A percentile compares a stretch with the other conserved stretches of the same genome.
Evolutionary conservation across 208 protist species (phyloP).

Genomic region (Acanthamoeba healyi): DNA sequence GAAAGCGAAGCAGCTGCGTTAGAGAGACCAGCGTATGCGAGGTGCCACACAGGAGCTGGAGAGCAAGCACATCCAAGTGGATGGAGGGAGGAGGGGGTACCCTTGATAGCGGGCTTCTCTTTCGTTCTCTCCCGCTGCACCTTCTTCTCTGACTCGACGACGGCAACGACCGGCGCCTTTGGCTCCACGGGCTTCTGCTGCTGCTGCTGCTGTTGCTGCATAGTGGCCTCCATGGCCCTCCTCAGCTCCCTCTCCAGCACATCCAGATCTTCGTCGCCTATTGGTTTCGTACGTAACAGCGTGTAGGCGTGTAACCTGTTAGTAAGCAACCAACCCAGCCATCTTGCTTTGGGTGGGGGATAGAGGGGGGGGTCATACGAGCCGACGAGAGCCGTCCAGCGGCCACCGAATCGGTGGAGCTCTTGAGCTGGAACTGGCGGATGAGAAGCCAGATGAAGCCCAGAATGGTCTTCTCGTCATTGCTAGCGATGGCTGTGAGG

Average conservation of each 20-base stretch:
- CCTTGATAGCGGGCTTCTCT: constrained; percentile 64
- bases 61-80: too few species aligned
- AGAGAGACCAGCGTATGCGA: too few species aligned
- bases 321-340: too few species aligned
- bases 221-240: constrained; percentile 11
- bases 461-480: constrained; percentile 56
- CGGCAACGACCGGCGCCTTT: neutral
- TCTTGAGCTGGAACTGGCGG: constrained; percentile 70
- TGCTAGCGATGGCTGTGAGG: constrained; percentile 69
- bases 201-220: too few species aligned
- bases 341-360: too few species aligned
- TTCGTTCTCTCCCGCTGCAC: constrained; percentile 47
- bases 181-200: neutral
- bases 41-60: neutral
- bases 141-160: constrained; percentile 63
- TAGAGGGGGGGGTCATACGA: neutral
- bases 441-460: constrained; percentile 74
- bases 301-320: too few species aligned
- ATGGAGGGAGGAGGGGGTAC: neutral
- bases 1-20: neutral
- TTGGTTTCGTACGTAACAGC: neutral
- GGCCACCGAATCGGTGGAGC: constrained; percentile 35
- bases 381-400: constrained; percentile 27
- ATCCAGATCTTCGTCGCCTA: constrained; percentile 65
- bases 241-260: constrained; percentile 45